Conservation (phyloP, 1,284 basidiomycete species). For the Pseudozyma hubeiensis region DNA sequence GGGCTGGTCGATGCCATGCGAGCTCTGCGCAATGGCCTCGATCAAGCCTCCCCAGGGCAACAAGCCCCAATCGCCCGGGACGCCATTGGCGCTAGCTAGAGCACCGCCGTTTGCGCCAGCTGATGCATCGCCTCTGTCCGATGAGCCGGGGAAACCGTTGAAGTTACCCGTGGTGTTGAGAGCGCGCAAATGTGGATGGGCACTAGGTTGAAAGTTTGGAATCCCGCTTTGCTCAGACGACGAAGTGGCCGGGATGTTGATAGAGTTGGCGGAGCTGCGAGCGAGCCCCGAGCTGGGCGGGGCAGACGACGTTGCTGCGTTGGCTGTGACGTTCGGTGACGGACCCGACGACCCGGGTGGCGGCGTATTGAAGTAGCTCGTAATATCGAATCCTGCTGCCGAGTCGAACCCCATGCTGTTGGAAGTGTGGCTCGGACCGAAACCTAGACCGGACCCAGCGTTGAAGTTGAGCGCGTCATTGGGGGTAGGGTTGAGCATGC, state of each 20-base stretch:
- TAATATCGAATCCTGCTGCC: conserved; percentile 44
- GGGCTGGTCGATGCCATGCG: conserved; percentile 40
- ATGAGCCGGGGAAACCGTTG: conserved; percentile 18
- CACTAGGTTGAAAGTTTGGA: conserved; percentile 40
- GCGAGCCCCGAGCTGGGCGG: conserved; percentile 7
- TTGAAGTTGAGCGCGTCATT: conserved; percentile 50
- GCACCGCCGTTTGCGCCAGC: conserved; percentile 7
- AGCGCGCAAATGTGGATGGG: conserved; percentile 45
- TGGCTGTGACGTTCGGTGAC: conserved; percentile 29
- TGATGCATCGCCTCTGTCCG: not conserved
- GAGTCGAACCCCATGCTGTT: conserved; percentile 53
- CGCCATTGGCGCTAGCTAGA: not conserved
- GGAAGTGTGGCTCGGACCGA: conserved; percentile 42
- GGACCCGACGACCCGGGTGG: conserved; percentile 28
- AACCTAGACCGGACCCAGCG: conserved; percentile 30
- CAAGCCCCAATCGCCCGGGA: conserved; percentile 41
- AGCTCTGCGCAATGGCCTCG: conserved; percentile 55
- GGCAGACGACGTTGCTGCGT: conserved; percentile 14
- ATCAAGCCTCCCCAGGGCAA: conserved; percentile 60
- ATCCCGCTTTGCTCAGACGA: conserved; percentile 37
- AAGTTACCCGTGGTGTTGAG: conserved; percentile 30
- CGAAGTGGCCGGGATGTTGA: conserved; percentile 40
- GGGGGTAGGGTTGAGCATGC: conserved; percentile 52
- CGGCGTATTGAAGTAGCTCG: conserved; percentile 49
- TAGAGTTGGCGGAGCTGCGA: conserved; percentile 30